Evolutionary conservation across 1,284 basidiomycete genomes (phyloP), one percentile per base, ranked within the genome.

Genomic region (Thelephora terrestris): DNA sequence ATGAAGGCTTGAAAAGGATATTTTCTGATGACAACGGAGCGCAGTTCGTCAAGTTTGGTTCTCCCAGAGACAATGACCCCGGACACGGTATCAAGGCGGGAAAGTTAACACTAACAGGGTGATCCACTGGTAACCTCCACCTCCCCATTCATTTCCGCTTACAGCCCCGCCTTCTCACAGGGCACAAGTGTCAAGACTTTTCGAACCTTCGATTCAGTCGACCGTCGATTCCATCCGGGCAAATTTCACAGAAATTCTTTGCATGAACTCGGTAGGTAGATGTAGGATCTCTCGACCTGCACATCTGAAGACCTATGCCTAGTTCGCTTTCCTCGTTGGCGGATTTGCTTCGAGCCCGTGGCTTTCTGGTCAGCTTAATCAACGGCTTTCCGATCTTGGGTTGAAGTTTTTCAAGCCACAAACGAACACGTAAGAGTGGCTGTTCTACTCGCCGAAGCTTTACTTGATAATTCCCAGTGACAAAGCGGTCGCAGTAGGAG

Each of bases 401-500:
- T 18, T n/a, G n/a, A n/a, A n/a, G n/a, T n/a, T n/a, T n/a, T n/a
- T n/a, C n/a, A n/a, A n/a, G 59, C 1, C 44, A 73, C 37, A 6
- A 79, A 84, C 65, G 78, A 79, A 50, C 76, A 76, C 24, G 72
- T 87, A 7, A 64, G 66, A 3, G 69, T 73, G 1, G 65, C 74
- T 45, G 68, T 70, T 27, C 71, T 87, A 49, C 72, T 71, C 3
- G 79, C 87, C 52, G 84, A 77, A 59, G 66, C 84, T 45, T 84
- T 84, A 12, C 84, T 87, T 56, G 80, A 75, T 47, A 82, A 86
- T 61, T 87, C 84, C 80, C 86, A 84, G 18, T 16, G 20, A 37
- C 35, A 87, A 87, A 62, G 84, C 84, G 5, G 85, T 87, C 5
- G 84, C 85, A 29, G 84, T 87, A 55, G 84, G 85, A 17, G 84